Evolutionary conservation across 2,329 filamentous ascomycete species (phyloP).

Genomic region (Curvularia lunata): DNA sequence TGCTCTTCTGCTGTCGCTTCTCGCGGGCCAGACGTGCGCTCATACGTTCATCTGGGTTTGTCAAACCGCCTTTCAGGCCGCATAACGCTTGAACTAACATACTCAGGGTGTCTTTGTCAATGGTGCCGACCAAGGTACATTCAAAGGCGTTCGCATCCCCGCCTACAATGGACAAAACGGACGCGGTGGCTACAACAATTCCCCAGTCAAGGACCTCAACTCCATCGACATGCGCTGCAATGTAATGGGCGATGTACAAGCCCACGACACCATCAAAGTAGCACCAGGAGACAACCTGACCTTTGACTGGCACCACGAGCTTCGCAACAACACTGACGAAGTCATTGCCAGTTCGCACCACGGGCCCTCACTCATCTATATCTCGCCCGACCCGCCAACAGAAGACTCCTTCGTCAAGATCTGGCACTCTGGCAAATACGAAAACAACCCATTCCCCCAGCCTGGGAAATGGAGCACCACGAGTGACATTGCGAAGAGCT

Average conservation of each 20-base stretch:
- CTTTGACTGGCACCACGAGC: constrained; percentile 51
- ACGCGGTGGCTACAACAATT: constrained; percentile 48
- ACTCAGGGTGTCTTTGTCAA: constrained; percentile 40
- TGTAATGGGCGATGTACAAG: constrained; percentile 48
- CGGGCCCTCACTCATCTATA: constrained; percentile 50
- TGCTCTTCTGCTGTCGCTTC: constrained; percentile 25
- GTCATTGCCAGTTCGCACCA: constrained; percentile 35
- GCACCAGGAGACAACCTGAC: constrained; percentile 49
- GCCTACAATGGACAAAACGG: constrained; percentile 47
- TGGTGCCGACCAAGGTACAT: constrained; percentile 39
- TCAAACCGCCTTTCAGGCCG: background rate
- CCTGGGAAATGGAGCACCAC: constrained; percentile 47
- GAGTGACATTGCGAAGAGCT: constrained; percentile 30
- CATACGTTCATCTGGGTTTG: constrained; percentile 42
- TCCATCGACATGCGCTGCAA: constrained; percentile 52
- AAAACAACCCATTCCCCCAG: constrained; percentile 39
- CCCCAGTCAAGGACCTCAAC: constrained; percentile 49
- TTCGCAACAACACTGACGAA: constrained; percentile 46
- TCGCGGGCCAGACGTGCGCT: constrained; percentile 27
- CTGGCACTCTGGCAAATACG: constrained; percentile 49
- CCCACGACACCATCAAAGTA: constrained; percentile 45
- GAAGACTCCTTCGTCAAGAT: constrained; percentile 51
- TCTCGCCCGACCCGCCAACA: constrained; percentile 49
- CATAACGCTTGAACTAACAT: background rate
- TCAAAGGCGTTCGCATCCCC: constrained; percentile 38